Conservation (phyloP, 2,329 filamentous ascomycete genomes). For the Pyrenophora teres region DNA sequence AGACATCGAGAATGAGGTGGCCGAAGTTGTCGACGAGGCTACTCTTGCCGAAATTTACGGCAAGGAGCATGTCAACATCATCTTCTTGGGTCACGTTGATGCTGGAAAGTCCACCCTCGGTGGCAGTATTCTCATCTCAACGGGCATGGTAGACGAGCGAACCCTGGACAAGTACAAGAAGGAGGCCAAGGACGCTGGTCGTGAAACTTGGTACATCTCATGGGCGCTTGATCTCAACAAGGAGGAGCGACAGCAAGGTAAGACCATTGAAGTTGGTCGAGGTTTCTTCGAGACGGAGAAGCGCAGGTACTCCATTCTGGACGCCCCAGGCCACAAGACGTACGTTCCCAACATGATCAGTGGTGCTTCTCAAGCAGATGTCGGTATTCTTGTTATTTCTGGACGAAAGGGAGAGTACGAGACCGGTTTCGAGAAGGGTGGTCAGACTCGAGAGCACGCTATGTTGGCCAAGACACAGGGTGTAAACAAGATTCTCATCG, state of each 20-base stretch:
- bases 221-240: conserved; percentile 98
- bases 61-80: conserved; percentile 92
- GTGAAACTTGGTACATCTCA: conserved; percentile 98
- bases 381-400: conserved; percentile 94
- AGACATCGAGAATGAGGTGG: conserved; percentile 81
- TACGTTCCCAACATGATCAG: conserved; percentile 99
- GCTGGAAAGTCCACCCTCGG: conserved; percentile 97
- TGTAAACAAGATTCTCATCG: conserved; percentile 94
- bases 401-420: conserved; percentile 98
- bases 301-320: conserved; percentile 92
- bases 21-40: conserved; percentile 76
- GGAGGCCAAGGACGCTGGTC: conserved; percentile 93
- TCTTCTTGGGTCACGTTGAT: conserved; percentile 98
- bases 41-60: conserved; percentile 95
- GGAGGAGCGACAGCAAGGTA: conserved; percentile 94
- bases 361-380: conserved; percentile 66
- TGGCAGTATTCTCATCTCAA: conserved; percentile 88
- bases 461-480: conserved; percentile 98
- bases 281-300: conserved; percentile 95
- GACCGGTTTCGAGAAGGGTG: conserved; percentile 95
- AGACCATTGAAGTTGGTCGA: conserved; percentile 95
- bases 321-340: conserved; percentile 96
- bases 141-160: conserved; percentile 98
- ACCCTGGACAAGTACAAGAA: conserved; percentile 92
- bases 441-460: conserved; percentile 96